A percentile compares a stretch with the other conserved stretches of the same genome.
Conservation (phyloP, 257 asterid species). For the Cinchona pubescens region DNA sequence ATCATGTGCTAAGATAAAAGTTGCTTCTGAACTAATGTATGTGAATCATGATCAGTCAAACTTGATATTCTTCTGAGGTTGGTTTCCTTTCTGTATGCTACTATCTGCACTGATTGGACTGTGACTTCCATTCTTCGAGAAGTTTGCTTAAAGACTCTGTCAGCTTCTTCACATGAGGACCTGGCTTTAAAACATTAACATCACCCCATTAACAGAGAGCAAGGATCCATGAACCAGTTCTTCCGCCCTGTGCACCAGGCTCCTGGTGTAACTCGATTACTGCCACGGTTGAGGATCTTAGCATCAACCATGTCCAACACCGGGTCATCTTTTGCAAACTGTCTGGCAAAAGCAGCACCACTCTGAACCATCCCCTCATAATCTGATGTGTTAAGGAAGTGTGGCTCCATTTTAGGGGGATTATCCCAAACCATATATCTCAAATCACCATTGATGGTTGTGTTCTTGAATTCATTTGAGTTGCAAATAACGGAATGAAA, state of each 20-base stretch:
- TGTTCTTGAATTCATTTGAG: slow-evolving; percentile 70
- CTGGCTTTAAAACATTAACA: slow-evolving; percentile 65
- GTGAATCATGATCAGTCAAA: slow-evolving; percentile 3
- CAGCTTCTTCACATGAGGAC: slow-evolving; percentile 54
- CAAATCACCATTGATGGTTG: slow-evolving; percentile 76
- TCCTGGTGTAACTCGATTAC: slow-evolving; percentile 74
- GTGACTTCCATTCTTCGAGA: slow-evolving; percentile 46
- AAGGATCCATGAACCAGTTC: slow-evolving; percentile 76
- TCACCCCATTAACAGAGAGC: slow-evolving; percentile 90
- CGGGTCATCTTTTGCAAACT: slow-evolving; percentile 52
- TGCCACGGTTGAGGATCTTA: slow-evolving; percentile 64
- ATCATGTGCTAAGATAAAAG: slow-evolving; percentile 27
- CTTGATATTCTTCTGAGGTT: not conserved
- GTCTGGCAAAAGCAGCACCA: slow-evolving; percentile 93
- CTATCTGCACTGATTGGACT: slow-evolving; percentile 57
- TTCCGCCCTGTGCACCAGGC: slow-evolving; percentile 81
- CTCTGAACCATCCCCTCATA: slow-evolving; percentile 61
- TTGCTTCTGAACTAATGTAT: slow-evolving; percentile 19
- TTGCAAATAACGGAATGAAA: slow-evolving; percentile 91
- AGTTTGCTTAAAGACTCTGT: slow-evolving; percentile 46
- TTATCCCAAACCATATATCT: slow-evolving; percentile 90
- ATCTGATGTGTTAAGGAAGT: slow-evolving; percentile 53
- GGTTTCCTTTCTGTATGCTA: not conserved
- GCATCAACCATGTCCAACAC: slow-evolving; percentile 81
- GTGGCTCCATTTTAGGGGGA: slow-evolving; percentile 98